Base-by-base conservation (phyloP, 768 basidiomycete species). In the Boletellus ananiceps region DNA sequence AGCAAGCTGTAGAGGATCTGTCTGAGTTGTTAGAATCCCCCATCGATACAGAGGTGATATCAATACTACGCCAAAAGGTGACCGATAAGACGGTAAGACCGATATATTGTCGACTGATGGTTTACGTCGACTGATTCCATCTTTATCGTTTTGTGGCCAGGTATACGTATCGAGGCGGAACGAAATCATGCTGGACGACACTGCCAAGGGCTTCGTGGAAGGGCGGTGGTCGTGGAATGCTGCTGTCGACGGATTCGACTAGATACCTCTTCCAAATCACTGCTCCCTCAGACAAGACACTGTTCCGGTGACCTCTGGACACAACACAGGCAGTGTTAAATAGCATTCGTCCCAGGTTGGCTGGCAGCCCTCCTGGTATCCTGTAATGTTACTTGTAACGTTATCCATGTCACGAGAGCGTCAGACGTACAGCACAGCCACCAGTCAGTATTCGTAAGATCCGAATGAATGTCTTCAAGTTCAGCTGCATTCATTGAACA, bases 161-260 rank as follows among this genome's bases (percentile, higher is more conserved):
- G 85, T 91, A 15, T 98, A 97, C 63, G 94, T 97, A n/a, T 84
- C 93, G 71, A 97, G 94, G 71, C 80, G 96, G 29, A 94, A 96
- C 67, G 87, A 93, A 67, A 94, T 97, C 60, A 79, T 99, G 57
- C 71, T 98, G 32, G 92, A 95, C 60, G 96, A 98, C 67, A 97
- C 95, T 0, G 88, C 94, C 0, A 81, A 78, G 51, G 94, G 94
- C 5, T 94, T 90, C 71, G 66, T 83, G 36, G 93, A 96, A 44
- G 88, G 82, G 9, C 71, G 91, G 50, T 93, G 91, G 91, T 74
- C 59, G 56, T 93, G 89, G 91, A 91, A 92, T 61, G 72, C 71
- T 3, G 18, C 68, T 7, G 81, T 91, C 5, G 84, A 85, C 4
- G 87, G 86, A 33, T 86, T 88, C 56, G 86, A 87, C 33, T 69